Evolutionary conservation across 805 yeast genomes (phyloP), one percentile per base, ranked within the genome.

Genomic region (Suhomyces xylopsoci): DNA sequence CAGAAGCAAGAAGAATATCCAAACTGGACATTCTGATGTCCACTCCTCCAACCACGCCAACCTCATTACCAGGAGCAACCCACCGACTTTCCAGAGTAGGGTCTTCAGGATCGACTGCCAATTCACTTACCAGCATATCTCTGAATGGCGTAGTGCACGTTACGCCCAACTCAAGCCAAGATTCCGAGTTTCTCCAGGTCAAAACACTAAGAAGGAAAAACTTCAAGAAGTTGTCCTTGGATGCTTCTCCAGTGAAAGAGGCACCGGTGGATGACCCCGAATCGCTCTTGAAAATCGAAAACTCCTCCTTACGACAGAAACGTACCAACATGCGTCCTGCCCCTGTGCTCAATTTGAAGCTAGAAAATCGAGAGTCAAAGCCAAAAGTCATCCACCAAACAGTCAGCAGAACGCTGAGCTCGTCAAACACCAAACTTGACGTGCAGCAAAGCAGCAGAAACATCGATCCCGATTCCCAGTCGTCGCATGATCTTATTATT

Each of bases 121-220:
- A 30, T 10, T 19, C 17, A 26, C 22, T 25, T 5, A 15, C 24
- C 24, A 25, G 32, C n/a, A 25, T 24, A 25, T 44, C 47, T 15
- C 36, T 26, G 36, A 24, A 20, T 20, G 17, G 22, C n/a, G 25
- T 22, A 8, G 15, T 19, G 15, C 12, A 14, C 7, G 22, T 25
- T 9, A 44, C 36, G 12, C 47, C 47, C 22, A 19, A 24, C 12
- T 25, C 36, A 1, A 45, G 48, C 12, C 24, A 17, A 15, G 49
- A 19, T 7, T 22, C 42, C 4, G 54, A 52, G 48, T 60, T 73
- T 22, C 61, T 74, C 42, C 60, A 64, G 49, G 62, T 71, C 36
- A 75, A 73, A 52, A 62, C 77, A 22, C 61, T 75, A 38, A 68
- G 65, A 45, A 63, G 80, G 26, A 75, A 75, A 56, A 75, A 74